Evolutionary conservation across 352 stramenopile genomes (phyloP).

Genomic region (Phytophthora agathidicida): DNA sequence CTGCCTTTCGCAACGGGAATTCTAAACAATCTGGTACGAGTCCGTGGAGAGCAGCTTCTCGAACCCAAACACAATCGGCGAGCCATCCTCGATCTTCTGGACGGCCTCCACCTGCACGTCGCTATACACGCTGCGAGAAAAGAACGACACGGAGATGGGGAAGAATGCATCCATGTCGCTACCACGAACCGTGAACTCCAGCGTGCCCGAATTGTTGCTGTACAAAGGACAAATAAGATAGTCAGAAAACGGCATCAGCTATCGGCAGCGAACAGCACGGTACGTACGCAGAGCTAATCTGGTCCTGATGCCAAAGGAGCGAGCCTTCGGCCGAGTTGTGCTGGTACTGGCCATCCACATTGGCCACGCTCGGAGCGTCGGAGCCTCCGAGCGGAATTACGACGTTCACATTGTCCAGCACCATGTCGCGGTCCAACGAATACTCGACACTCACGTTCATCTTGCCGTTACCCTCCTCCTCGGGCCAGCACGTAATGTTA

Average conservation of each 20-base stretch:
- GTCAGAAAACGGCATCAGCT: neutral
- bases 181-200: constrained; percentile 86
- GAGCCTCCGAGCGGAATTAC: constrained; percentile 75
- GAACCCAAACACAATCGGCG: constrained; percentile 80
- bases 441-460: constrained; percentile 91
- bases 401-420: constrained; percentile 90
- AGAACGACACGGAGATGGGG: constrained; percentile 89
- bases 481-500: constrained; percentile 90
- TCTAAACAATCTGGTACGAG: constrained; percentile 90
- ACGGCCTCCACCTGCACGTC: constrained; percentile 83
- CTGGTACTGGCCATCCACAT: constrained; percentile 87
- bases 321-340: constrained; percentile 76
- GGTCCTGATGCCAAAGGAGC: constrained; percentile 86
- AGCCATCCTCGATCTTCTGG: constrained; percentile 73
- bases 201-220: constrained; percentile 82
- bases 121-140: constrained; percentile 89
- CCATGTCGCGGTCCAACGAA: constrained; percentile 87
- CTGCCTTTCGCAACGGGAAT: constrained; percentile 12
- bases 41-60: constrained; percentile 90
- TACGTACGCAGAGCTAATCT: constrained; percentile 77
- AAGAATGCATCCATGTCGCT: constrained; percentile 87
- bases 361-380: constrained; percentile 74
- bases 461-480: constrained; percentile 86
- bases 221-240: constrained; percentile 3
- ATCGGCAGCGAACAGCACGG: neutral